These are phyloP conservation scores for Antitrichia curtipendula DNA, from an alignment of 225 moss, liverwort and hornwort species.

Conservation along the genomic window DNA sequence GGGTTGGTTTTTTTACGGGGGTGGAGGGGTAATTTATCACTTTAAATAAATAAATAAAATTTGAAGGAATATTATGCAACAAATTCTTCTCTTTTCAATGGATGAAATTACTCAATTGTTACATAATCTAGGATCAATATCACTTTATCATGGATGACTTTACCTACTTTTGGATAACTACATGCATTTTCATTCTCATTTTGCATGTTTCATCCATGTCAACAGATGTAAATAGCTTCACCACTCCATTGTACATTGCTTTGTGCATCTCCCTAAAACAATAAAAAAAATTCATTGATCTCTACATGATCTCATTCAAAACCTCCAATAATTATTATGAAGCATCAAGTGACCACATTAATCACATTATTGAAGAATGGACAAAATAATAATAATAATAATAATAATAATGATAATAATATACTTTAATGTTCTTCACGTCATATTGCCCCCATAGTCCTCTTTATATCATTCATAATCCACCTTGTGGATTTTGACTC, in stretches of 20 bases:
- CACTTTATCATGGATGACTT: neutral
- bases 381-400: no score
- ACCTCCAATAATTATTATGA: neutral
- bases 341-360: neutral
- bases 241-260: no score
- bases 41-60: no score
- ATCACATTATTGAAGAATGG: neutral
- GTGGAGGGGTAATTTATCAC: no score
- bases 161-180: neutral
- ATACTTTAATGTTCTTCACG: neutral
- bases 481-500: no score
- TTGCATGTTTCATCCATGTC: neutral
- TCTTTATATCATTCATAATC: neutral
- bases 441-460: neutral
- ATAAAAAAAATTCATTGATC: neutral
- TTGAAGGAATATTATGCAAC: rapidly evolving
- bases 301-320: neutral
- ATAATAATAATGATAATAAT: no score
- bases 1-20: no score
- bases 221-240: neutral
- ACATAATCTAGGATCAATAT: neutral
- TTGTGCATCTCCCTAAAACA: neutral
- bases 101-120: neutral
- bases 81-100: neutral
- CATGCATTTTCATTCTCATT: neutral